phyloP scores from a whole-genome alignment of 441 rosid species.

The Eutrema salsugineum region DNA sequence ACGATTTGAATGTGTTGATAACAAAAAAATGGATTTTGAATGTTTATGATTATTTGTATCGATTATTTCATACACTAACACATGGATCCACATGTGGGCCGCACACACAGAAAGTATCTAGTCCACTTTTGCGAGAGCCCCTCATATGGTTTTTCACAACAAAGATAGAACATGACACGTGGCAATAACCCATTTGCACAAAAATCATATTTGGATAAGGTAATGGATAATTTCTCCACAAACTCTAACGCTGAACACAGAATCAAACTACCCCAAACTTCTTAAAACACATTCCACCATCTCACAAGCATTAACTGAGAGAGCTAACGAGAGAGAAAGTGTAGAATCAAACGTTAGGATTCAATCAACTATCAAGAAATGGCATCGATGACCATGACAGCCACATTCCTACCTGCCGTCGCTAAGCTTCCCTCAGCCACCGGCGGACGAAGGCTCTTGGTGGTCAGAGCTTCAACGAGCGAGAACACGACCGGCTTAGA shows the following conservation, averaged over 20 bases:
- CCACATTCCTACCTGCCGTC: conserved; percentile 43
- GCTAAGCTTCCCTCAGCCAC: conserved; percentile 30
- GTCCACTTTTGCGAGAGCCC: neutral
- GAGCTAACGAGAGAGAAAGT: neutral
- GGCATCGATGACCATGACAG: conserved; percentile 82
- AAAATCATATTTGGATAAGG: conserved; percentile 44
- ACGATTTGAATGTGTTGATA: neutral
- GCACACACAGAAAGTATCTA: neutral
- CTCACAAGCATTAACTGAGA: neutral
- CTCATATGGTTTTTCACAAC: neutral
- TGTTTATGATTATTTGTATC: neutral
- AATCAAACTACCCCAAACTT: conserved; percentile 2
- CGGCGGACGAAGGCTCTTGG: conserved; percentile 32
- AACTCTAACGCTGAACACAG: neutral
- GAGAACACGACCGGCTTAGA: conserved; percentile 30
- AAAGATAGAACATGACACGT: conserved; percentile 47
- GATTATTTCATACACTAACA: neutral
- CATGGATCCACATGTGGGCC: neutral
- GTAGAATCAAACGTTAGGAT: neutral
- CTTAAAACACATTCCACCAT: neutral
- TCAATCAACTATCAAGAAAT: conserved; percentile 33
- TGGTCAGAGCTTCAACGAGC: conserved; percentile 23
- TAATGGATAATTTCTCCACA: conserved; percentile 41
- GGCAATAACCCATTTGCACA: conserved; percentile 42
- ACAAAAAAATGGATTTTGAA: neutral